Base-by-base conservation (phyloP, 805 yeast species). In the Kuraishia molischiana region DNA sequence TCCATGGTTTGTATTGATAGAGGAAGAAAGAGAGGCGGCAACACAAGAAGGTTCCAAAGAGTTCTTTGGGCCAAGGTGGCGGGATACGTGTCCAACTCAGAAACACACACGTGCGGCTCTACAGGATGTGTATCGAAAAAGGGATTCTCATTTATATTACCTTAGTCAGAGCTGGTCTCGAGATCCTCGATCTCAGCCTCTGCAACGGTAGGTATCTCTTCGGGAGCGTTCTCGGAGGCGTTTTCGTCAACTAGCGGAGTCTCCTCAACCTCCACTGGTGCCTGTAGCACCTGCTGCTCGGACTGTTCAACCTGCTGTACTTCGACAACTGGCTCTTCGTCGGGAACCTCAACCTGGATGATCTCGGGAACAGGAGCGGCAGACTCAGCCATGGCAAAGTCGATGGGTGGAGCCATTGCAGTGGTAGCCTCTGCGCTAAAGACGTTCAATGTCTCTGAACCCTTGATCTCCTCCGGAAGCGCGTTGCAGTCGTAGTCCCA, bases 401-500 rank as follows among this genome's bases (percentile, higher is more conserved):
- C 39, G 33, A 43, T 19, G 17, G 32, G 29, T 17, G 20, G 26
- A 28, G 14, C 44, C 41, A 37, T 32, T 2, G 34, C 38, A 24
- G 35, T 24, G 15, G 41, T 43, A 19, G 41, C 36, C 13, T 34
- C 24, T 17, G 34, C 22, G 15, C 28, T 29, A 13, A 17, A 42
- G 28, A 22, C 30, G 29, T 11, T 35, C 32, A 17, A 21, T 28
- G 42, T 41, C 22, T 28, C 31, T 5, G 31, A 9, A 14, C 17
- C 31, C 5, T 9, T 14, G 17, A 39, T 44, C 13, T 29, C 36
- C 5, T 50, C 57, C 31, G 64, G 65, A 56, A 73, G 86, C 11
- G 66, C 48, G 43, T 62, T 65, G 64, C 99, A 92, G 52, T 80
- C 82, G 54, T 78, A 92, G 67, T 92, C 98, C 98, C 97, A 92